Evolutionary conservation across 2,329 filamentous ascomycete genomes (phyloP).

Genomic region (Aureobasidium lini): DNA sequence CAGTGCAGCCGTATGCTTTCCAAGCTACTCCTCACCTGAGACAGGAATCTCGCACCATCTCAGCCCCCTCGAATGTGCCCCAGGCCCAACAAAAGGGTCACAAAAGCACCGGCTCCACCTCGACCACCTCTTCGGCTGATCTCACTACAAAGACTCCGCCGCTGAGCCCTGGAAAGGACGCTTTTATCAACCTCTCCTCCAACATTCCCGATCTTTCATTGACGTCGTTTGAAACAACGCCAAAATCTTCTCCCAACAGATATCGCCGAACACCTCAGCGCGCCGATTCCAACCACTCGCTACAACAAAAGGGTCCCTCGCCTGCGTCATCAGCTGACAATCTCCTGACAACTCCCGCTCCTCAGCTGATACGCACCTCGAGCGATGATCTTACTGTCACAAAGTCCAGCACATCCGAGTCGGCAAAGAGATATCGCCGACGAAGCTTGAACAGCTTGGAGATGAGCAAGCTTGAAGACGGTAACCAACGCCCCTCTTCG

Average conservation of each 20-base stretch:
- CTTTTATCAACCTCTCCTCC: conserved; percentile 42
- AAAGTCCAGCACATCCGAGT: conserved; percentile 52
- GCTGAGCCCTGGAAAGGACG: conserved; percentile 25
- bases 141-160: conserved; percentile 14
- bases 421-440: conserved; percentile 68
- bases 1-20: conserved; percentile 45
- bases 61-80: conserved; percentile 40
- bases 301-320: conserved; percentile 22
- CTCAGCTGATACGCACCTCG: conserved; percentile 20
- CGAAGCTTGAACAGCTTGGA: conserved; percentile 70
- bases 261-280: conserved; percentile 63
- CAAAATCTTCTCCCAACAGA: conserved; percentile 69
- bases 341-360: conserved; percentile 35
- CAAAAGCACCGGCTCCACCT: conserved; percentile 46
- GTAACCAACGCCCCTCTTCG: conserved; percentile 21
- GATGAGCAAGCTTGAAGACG: conserved; percentile 22
- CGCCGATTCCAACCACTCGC: conserved; percentile 41
- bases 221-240: conserved; percentile 47
- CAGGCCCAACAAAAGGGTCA: conserved; percentile 29
- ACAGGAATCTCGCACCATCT: conserved; percentile 48
- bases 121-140: conserved; percentile 28
- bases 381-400: conserved; percentile 66
- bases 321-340: conserved; percentile 45
- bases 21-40: conserved; percentile 47
- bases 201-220: conserved; percentile 49